Evolutionary conservation across 805 yeast species (phyloP), one percentile per base, ranked within the genome.

Genomic region (Metschnikowia continentalis): DNA sequence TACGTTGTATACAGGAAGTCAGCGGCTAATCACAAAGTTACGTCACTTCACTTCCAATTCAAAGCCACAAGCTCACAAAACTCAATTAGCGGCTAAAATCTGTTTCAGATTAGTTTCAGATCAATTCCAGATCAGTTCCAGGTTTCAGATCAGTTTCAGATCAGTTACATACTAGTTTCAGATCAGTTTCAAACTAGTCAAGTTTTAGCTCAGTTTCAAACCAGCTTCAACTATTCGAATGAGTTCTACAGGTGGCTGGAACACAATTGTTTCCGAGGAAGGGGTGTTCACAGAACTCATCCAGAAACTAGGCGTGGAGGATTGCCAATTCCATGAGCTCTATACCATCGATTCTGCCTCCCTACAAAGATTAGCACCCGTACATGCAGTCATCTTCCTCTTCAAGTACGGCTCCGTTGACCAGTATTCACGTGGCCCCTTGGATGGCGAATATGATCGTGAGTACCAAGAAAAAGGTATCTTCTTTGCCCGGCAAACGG

Each of bases 241-340:
- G 30, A 26, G 2, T 26, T 26, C 30, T 26, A 26, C 30, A 26
- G 30, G 11, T 11, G 76, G 77, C 2, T 82, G 88, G 88, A 81
- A 80, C 58, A 80, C 86, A 1, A 81, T 82, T 36, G 86, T 81
- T 55, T 80, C 86, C 4, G 88, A 82, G 62, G 84, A 86, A 0
- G 83, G 86, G 3, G 81, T 84, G 6, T 84, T 84, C 65, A 77
- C 86, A 1, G 84, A 82, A 52, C 71, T 84, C 17, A 78, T 81
- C n/a, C 83, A 79, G 52, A 72, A 74, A 30, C 67, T 84, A 39
- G 79, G 79, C 10, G 81, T 82, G 26, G 58, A 74, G 49, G 72
- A 76, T 19, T 73, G 81, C 15, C 83, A 83, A 60, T 72, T 84
- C 54, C 81, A 79, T 42, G 88, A 84, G 58, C 66, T 84, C 5